Conservation (phyloP, 2,329 filamentous ascomycete species). For the Hypoxylon sp. region DNA sequence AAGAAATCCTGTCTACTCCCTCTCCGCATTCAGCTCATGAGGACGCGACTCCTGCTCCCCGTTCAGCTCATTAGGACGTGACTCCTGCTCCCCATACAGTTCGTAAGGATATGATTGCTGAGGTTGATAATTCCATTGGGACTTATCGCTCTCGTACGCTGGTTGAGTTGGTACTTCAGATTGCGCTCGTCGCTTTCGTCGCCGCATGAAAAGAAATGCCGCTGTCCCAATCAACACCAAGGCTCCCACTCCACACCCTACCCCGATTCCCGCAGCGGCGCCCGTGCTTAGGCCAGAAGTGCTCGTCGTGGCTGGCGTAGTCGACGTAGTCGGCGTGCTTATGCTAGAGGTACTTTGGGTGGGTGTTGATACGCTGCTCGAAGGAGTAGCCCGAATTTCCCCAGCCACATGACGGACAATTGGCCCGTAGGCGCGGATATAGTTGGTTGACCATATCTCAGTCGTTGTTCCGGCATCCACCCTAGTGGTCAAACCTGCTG, state of each 20-base stretch:
- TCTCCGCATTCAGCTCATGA: background rate
- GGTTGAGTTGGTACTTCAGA: background rate
- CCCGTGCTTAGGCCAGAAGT: background rate
- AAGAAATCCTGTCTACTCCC: background rate
- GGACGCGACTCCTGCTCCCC: background rate
- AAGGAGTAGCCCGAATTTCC: constrained; percentile 9
- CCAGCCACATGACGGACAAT: constrained; percentile 12
- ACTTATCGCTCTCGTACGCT: background rate
- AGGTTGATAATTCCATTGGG: background rate
- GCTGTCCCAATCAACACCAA: constrained; percentile 1
- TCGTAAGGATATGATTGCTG: constrained; percentile 3
- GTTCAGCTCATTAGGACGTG: background rate
- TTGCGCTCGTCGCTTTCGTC: background rate
- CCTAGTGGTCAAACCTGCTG: constrained; percentile 9
- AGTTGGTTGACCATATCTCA: constrained; percentile 1
- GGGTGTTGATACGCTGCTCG: background rate
- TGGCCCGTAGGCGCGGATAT: constrained; percentile 20
- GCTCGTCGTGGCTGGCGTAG: background rate
- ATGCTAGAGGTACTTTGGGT: background rate
- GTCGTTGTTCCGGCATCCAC: constrained; percentile 19
- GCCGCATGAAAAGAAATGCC: background rate
- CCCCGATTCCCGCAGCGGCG: constrained; percentile 18
- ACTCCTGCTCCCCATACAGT: background rate
- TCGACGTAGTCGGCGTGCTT: background rate
- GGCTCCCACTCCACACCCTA: constrained; percentile 17